Evolutionary conservation across 2,329 filamentous ascomycete genomes (phyloP).

Genomic region (Allantophomopsis lycopodina): DNA sequence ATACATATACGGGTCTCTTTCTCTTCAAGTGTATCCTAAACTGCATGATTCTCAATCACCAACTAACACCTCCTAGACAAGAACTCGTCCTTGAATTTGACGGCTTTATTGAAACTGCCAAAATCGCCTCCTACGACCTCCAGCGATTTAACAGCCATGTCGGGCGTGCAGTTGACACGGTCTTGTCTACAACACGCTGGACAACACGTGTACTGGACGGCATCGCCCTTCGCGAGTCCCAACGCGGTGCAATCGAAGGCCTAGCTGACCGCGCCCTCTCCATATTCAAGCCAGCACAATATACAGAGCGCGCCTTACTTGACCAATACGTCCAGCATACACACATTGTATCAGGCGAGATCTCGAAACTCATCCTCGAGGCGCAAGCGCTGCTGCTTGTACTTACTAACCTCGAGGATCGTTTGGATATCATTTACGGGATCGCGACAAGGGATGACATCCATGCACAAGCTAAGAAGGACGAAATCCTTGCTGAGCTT

Average conservation of each 20-base stretch:
- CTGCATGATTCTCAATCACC: too few relatives aligned
- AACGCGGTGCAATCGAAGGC: constrained; percentile 19
- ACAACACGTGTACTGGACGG: constrained; percentile 37
- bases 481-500: constrained; percentile 53
- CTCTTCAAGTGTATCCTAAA: too few relatives aligned
- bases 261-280: constrained; percentile 32
- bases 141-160: constrained; percentile 67
- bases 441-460: constrained; percentile 52
- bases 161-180: constrained; percentile 58
- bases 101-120: constrained; percentile 58
- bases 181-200: constrained; percentile 65
- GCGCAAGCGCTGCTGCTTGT: constrained; percentile 54
- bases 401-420: constrained; percentile 54
- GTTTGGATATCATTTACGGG: constrained; percentile 55
- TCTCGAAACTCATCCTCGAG: constrained; percentile 52
- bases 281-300: constrained; percentile 47
- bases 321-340: constrained; percentile 68
- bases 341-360: constrained; percentile 53
- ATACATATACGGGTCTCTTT: too few relatives aligned
- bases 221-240: constrained; percentile 13
- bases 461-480: constrained; percentile 40
- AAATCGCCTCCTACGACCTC: constrained; percentile 50
- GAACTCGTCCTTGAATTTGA: constrained; percentile 66
- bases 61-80: constrained; percentile 25
- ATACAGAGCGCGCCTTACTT: constrained; percentile 48